A percentile compares a stretch with the other conserved stretches of the same genome.
These are phyloP conservation scores for Strigomonas oncopelti DNA, from an alignment of 208 protist species.

Conservation along the genomic window DNA sequence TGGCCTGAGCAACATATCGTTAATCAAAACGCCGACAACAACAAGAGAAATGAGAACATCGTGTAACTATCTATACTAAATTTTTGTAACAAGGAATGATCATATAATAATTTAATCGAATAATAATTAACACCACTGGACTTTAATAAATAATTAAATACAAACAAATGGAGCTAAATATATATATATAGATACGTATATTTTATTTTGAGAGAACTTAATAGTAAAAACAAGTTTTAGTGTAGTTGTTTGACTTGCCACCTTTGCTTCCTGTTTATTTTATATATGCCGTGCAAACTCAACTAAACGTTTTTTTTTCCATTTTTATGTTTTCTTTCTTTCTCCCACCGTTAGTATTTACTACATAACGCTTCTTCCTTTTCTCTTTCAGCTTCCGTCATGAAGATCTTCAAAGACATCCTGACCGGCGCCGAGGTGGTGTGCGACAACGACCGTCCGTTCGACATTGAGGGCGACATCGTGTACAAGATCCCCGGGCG, in stretches of 20 bases:
- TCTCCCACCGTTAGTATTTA: not conserved
- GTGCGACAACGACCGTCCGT: conserved; percentile 86
- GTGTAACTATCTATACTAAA: not conserved
- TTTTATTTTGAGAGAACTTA: too few species aligned
- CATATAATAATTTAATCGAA: too few species aligned
- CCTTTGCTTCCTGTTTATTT: not conserved
- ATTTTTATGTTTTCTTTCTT: conserved; percentile 8
- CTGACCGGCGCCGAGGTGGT: conserved; percentile 88
- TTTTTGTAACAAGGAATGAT: too few species aligned
- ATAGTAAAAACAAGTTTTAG: not conserved
- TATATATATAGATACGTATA: too few species aligned
- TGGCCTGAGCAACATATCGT: not conserved
- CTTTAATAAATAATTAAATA: too few species aligned
- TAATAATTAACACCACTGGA: too few species aligned
- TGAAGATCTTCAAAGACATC: conserved; percentile 89
- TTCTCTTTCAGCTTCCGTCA: conserved; percentile 20
- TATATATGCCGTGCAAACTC: conserved; percentile 6
- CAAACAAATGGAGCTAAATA: not conserved
- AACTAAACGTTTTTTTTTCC: conserved; percentile 6
- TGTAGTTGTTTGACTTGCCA: not conserved
- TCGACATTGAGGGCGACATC: conserved; percentile 75
- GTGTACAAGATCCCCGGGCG: conserved; percentile 76
- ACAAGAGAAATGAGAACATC: conserved; percentile 4
- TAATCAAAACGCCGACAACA: not conserved
- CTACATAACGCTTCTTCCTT: not conserved